Evolutionary conservation across 2,329 filamentous ascomycete genomes (phyloP).

Genomic region (Trichocomaceae sp.): DNA sequence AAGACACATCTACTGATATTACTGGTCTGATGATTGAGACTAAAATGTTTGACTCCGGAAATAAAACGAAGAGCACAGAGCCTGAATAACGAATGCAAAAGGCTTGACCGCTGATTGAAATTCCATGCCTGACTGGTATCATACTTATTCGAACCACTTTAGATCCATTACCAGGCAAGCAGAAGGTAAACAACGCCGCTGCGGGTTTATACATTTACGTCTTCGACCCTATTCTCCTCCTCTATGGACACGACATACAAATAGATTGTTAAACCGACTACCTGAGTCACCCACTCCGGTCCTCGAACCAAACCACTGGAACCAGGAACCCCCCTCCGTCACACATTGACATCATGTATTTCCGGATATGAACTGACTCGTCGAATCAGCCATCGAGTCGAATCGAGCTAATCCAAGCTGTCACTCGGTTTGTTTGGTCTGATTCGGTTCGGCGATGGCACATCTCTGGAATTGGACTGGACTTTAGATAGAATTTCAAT

Average conservation of each 20-base stretch:
- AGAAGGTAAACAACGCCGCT: too few species aligned
- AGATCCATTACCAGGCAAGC: too few species aligned
- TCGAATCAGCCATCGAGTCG: not conserved
- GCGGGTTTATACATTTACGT: too few species aligned
- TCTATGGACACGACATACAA: not conserved
- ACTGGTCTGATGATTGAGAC: too few species aligned
- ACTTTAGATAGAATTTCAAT: too few species aligned
- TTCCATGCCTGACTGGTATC: not conserved
- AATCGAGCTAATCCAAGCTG: not conserved
- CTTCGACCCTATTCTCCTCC: not conserved
- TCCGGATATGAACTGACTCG: not conserved
- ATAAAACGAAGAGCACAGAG: not conserved
- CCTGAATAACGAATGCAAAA: not conserved
- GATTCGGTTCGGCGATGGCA: not conserved
- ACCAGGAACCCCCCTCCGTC: not conserved
- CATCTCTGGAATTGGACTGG: not conserved
- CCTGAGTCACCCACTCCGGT: not conserved
- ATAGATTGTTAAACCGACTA: not conserved
- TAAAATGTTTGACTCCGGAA: too few species aligned
- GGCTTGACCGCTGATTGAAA: not conserved
- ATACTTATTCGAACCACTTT: too few species aligned
- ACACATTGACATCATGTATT: not conserved
- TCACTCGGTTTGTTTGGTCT: not conserved
- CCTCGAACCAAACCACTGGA: not conserved
- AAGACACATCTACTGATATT: too few species aligned